A percentile compares a stretch with the other conserved stretches of the same genome.
These are phyloP conservation scores for Neopestalotiopsis sp. DNA, from an alignment of 2,329 filamentous ascomycete species.

Conservation along the genomic window DNA sequence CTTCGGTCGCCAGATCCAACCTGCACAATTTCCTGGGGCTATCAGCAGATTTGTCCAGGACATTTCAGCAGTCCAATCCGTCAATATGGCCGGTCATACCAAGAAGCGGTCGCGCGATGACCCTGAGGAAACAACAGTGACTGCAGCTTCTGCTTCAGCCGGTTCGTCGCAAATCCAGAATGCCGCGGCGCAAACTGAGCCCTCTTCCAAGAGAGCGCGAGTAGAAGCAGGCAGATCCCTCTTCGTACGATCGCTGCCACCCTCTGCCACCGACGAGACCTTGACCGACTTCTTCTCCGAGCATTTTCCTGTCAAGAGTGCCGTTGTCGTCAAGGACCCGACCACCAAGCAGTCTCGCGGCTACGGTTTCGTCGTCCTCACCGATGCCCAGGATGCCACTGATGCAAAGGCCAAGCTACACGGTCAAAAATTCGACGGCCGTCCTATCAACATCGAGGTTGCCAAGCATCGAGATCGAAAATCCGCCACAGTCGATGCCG, in stretches of 20 bases:
- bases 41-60: not conserved
- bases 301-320: slow-evolving; percentile 93
- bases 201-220: slow-evolving; percentile 59
- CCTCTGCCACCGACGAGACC: slow-evolving; percentile 77
- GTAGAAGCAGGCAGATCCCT: slow-evolving; percentile 73
- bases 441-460: slow-evolving; percentile 83
- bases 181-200: slow-evolving; percentile 23
- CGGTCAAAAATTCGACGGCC: slow-evolving; percentile 76
- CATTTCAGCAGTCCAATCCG: not conserved
- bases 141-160: slow-evolving; percentile 17
- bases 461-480: slow-evolving; percentile 81
- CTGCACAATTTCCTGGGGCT: not conserved
- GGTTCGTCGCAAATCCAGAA: not conserved
- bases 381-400: slow-evolving; percentile 87
- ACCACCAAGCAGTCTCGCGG: slow-evolving; percentile 87
- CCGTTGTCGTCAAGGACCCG: slow-evolving; percentile 87
- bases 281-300: slow-evolving; percentile 92
- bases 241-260: slow-evolving; percentile 87
- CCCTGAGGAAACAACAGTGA: slow-evolving; percentile 20
- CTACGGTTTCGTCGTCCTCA: slow-evolving; percentile 96
- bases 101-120: slow-evolving; percentile 13
- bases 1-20: not conserved
- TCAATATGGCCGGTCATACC: not conserved
- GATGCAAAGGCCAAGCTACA: slow-evolving; percentile 83
- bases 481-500: slow-evolving; percentile 37